Conservation (phyloP, 805 yeast species). For the Vanderwaltozyma verrucispora region DNA sequence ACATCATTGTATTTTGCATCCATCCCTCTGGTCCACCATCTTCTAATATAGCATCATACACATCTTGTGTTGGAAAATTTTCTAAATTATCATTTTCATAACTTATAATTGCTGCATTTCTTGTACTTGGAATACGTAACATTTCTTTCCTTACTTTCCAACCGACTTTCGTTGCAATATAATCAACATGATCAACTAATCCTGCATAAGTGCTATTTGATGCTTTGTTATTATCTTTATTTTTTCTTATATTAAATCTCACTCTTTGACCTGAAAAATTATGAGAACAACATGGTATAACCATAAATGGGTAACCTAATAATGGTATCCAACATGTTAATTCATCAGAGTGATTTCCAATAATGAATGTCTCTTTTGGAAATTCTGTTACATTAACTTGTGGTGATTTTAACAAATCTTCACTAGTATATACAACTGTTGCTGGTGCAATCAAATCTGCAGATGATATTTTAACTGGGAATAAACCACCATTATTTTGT, state of each 20-base stretch:
- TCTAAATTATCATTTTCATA: constrained; percentile 31
- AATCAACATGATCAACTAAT: constrained; percentile 74
- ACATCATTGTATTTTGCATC: constrained; percentile 69
- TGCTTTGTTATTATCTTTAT: constrained; percentile 5
- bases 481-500: constrained; percentile 48
- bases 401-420: constrained; percentile 38
- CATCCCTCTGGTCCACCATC: constrained; percentile 91
- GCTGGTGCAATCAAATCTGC: constrained; percentile 40
- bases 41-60: constrained; percentile 51
- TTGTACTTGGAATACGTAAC: constrained; percentile 86
- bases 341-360: constrained; percentile 94
- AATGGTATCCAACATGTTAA: constrained; percentile 93
- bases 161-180: constrained; percentile 55
- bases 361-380: constrained; percentile 63
- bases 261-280: constrained; percentile 65
- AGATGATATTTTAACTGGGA: constrained; percentile 24
- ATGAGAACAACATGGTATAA: constrained; percentile 94
- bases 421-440: constrained; percentile 27
- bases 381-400: constrained; percentile 56
- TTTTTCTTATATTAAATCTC: constrained; percentile 44
- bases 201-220: constrained; percentile 66
- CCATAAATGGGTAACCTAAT: constrained; percentile 76
- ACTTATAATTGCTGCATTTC: constrained; percentile 86
- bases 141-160: constrained; percentile 82
- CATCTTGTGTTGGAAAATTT: constrained; percentile 26